Evolutionary conservation across 2,329 filamentous ascomycete genomes (phyloP).

Genomic region (Fonsecaea nubica): DNA sequence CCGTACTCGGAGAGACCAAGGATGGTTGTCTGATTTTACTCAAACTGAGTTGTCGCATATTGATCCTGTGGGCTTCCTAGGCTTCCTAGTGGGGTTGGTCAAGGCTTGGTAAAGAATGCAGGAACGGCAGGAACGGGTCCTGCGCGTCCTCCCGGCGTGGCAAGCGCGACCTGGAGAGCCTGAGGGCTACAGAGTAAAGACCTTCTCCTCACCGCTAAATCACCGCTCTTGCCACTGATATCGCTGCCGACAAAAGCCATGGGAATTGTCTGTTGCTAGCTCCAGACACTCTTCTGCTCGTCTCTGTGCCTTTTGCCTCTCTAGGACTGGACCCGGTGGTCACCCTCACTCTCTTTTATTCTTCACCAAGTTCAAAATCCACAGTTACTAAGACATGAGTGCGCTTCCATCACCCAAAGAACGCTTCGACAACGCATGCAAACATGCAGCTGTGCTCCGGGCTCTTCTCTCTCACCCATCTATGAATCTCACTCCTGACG

Average conservation of each 20-base stretch:
- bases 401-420: constrained; percentile 23
- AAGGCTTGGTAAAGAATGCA: too few species aligned
- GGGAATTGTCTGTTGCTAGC: not conserved
- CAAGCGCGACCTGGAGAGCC: not conserved
- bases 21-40: too few species aligned
- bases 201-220: not conserved
- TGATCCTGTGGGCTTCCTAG: too few species aligned
- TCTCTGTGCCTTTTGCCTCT: not conserved
- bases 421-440: constrained; percentile 22
- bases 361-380: not conserved
- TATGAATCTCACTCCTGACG: constrained; percentile 2
- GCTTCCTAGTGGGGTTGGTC: too few species aligned
- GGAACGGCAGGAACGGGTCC: not conserved
- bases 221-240: not conserved
- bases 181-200: too few species aligned
- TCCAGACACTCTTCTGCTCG: not conserved
- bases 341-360: not conserved
- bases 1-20: too few species aligned
- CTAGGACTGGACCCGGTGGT: not conserved
- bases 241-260: not conserved
- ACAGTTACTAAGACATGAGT: not conserved
- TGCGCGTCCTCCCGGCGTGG: not conserved
- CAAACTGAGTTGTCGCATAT: too few species aligned
- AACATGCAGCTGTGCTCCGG: constrained; percentile 27
- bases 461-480: constrained; percentile 26